These are phyloP conservation scores for Porpolomopsis calyptriformis DNA, from an alignment of 768 basidiomycete genomes.

Conservation along the genomic window DNA sequence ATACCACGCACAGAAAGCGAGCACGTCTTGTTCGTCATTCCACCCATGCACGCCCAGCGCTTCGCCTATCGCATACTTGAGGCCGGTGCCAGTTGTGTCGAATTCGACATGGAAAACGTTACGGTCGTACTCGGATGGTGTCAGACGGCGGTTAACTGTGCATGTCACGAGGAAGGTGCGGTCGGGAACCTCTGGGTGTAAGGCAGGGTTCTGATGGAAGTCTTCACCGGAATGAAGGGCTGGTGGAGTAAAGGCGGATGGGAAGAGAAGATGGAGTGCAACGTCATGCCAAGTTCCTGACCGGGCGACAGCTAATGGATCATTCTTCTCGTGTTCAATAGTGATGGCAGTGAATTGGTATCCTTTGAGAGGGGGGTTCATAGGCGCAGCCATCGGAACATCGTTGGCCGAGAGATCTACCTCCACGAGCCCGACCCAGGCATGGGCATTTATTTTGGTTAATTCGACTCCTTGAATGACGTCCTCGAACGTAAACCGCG, in stretches of 20 bases:
- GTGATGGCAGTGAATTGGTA: constrained; percentile 71
- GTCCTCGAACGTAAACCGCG: constrained; percentile 35
- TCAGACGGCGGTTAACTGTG: constrained; percentile 87
- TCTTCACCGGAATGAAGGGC: constrained; percentile 28
- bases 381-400: constrained; percentile 7
- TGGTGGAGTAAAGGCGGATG: constrained; percentile 59
- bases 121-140: constrained; percentile 90
- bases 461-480: constrained; percentile 39
- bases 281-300: constrained; percentile 73
- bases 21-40: constrained; percentile 86
- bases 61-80: constrained; percentile 94
- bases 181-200: constrained; percentile 81
- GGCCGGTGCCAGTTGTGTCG: constrained; percentile 79
- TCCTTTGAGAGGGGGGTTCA: constrained; percentile 31
- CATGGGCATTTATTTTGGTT: constrained; percentile 40
- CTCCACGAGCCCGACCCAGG: constrained; percentile 60
- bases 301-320: constrained; percentile 48
- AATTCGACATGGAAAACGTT: constrained; percentile 99
- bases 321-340: constrained; percentile 48
- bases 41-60: constrained; percentile 96
- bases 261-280: constrained; percentile 84
- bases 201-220: constrained; percentile 49
- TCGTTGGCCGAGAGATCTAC: constrained; percentile 31
- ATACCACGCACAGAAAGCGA: constrained; percentile 87
- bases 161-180: constrained; percentile 91